Base-by-base conservation (phyloP, 441 rosid genomes). In the Adansonia rubrostipa region DNA sequence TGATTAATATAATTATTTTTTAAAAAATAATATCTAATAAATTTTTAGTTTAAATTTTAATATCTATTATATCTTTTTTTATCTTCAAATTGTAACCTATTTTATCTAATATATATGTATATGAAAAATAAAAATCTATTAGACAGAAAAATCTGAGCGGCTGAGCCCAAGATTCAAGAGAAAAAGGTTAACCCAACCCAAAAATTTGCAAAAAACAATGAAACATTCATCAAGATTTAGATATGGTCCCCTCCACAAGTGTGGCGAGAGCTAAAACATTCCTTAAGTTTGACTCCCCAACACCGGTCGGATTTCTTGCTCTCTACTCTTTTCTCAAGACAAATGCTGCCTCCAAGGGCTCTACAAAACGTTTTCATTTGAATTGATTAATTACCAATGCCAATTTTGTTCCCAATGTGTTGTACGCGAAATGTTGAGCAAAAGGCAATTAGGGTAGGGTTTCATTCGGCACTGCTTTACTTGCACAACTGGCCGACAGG, bases 401-500 rank as follows among this genome's bases (percentile, higher is more conserved):
- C 8, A 19, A 57, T 22, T 17, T 57, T 57, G 62, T 66, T 63
- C 56, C 81, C 80, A 51, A 70, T 63, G 80, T 79, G 19, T 48
- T 79, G 83, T 82, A 76, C 79, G 80, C 86, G 33, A 74, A 68
- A 58, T 78, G 79, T 33, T 7, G 72, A 60, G 82, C 87, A 84
- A 58, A 69, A 54, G 62, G 74, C 57, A 9, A 36, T 28, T 63
- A 44, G 22, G 76, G 73, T 81, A 74, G 79, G 85, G 87, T 77
- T 86, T 82, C 77, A 68, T 80, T 84, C 71, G 81, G 68, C 84
- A 40, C 80, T 83, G 86, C 87, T 85, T 81, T 81, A 75, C 71
- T 76, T 65, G 80, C 78, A 79, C 86, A 87, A 69, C 80, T 87
- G 58, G 85, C 86, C 84, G 88, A 86, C 90, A 83, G 17, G 80